Evolutionary conservation across 306 rosid genomes (phyloP).

Genomic region (Amphicarpaea edgeworthii): DNA sequence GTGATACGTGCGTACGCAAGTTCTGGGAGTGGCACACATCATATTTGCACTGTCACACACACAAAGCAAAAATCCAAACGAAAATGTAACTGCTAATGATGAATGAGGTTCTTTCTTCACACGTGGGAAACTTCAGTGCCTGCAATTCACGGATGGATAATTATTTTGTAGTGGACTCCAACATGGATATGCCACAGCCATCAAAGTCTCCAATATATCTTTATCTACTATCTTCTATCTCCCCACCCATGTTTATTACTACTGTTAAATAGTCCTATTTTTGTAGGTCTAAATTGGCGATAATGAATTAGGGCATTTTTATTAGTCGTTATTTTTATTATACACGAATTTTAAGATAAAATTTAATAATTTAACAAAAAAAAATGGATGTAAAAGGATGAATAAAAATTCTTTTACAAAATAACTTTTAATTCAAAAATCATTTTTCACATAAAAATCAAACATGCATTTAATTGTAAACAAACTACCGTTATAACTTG

Average conservation of each 20-base stretch:
- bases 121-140: slow-evolving; percentile 41
- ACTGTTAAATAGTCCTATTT: neutral
- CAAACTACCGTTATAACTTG: too few relatives aligned
- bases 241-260: neutral
- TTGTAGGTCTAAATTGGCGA: slow-evolving; percentile 54
- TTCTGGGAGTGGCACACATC: slow-evolving; percentile 65
- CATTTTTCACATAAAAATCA: too few relatives aligned
- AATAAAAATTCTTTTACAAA: too few relatives aligned
- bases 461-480: too few relatives aligned
- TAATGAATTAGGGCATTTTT: too few relatives aligned
- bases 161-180: slow-evolving; percentile 51
- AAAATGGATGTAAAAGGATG: too few relatives aligned
- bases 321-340: too few relatives aligned
- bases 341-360: too few relatives aligned
- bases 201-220: slow-evolving; percentile 26
- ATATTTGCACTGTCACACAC: slow-evolving; percentile 50
- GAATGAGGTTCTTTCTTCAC: slow-evolving; percentile 34
- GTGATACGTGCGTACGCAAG: slow-evolving; percentile 23
- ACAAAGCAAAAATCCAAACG: slow-evolving; percentile 26
- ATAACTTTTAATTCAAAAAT: too few relatives aligned
- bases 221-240: slow-evolving; percentile 13
- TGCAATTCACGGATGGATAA: slow-evolving; percentile 33
- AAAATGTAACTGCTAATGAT: slow-evolving; percentile 5
- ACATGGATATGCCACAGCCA: slow-evolving; percentile 52
- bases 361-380: too few relatives aligned